Evolutionary conservation across 2,329 filamentous ascomycete genomes (phyloP).

Genomic region (Pyricularia grisea): DNA sequence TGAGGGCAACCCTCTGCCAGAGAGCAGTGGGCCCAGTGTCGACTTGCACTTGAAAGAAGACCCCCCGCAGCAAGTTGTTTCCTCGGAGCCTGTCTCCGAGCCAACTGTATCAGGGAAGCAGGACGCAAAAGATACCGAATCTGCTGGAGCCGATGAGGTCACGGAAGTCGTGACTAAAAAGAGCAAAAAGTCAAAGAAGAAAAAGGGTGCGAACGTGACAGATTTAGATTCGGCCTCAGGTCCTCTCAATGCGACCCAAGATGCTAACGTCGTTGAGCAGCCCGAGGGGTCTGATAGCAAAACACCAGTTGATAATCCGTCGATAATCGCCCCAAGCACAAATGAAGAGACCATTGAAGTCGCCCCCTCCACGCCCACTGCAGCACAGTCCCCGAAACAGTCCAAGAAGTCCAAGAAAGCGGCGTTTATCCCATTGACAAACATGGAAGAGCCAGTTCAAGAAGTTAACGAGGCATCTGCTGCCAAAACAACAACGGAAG

Average conservation of each 20-base stretch:
- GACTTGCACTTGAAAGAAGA: not conserved
- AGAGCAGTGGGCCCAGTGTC: not conserved
- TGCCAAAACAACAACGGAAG: not conserved
- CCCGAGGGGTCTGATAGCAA: not conserved
- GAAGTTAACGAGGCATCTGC: not conserved
- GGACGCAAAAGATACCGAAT: not conserved
- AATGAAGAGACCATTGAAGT: not conserved
- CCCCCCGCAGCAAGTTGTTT: not conserved
- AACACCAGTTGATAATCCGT: not conserved
- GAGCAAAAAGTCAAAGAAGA: slow-evolving; percentile 22
- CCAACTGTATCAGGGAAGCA: not conserved
- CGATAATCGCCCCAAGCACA: not conserved
- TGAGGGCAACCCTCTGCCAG: not conserved
- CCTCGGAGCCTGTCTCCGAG: not conserved
- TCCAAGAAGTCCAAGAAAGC: slow-evolving; percentile 16
- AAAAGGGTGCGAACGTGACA: slow-evolving; percentile 9
- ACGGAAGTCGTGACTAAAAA: slow-evolving; percentile 18
- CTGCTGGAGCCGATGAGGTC: slow-evolving; percentile 9
- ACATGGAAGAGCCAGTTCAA: not conserved
- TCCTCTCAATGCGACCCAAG: slow-evolving; percentile 1
- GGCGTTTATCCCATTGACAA: not conserved
- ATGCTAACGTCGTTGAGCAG: not conserved
- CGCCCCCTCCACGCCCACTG: not conserved
- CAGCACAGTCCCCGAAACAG: slow-evolving; percentile 15
- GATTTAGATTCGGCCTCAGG: slow-evolving; percentile 5